Evolutionary conservation across 2,329 filamentous ascomycete genomes (phyloP), one percentile per base, ranked within the genome.

Genomic region (Aspergillus sp.): DNA sequence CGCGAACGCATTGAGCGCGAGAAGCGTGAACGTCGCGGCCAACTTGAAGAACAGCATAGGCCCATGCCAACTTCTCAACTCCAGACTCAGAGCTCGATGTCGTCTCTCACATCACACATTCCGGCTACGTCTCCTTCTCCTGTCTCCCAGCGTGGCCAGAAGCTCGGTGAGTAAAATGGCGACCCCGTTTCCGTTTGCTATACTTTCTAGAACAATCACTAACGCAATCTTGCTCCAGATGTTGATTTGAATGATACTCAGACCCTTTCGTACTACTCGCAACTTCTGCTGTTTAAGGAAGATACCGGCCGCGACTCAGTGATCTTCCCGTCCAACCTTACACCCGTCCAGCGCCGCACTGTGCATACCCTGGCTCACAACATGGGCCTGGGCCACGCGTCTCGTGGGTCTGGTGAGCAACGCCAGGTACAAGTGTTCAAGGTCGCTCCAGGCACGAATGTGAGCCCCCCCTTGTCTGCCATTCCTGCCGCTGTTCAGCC

Each of bases 361-460:
- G 92, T 98, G 58, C 95, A 99, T 73, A 96, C 93, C 40, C 83
- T 99, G 53, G 93, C 95, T 6, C 95, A 99, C 73, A 90, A 96
- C 75, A 93, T 98, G 88, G 91, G 89, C 5, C 82, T 99, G 24
- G 89, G 91, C 63, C 95, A 99, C 73, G 85, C 89, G 57, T 98
- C 95, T 5, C 91, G 93, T 67, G 95, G 95, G 55, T 88, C 89
- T 62, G 91, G 90, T 40, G 90, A 96, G 61, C 87, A 91, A 63
- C 87, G 95, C 62, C 92, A 96, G 76, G 89, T 99, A 8, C 92
- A 96, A 65, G 90, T 99, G 41, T 90, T 90, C 78, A 83, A 83
- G 68, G 81, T 80, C 61, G 81, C 71, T 74, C 77, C 79, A 15
- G 73, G 73, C 52, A 72, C 70, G 62, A 83, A 83, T 58, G 76